Conservation (phyloP, 2,329 filamentous ascomycete species). For the Ophiocordyceps sinensis region DNA sequence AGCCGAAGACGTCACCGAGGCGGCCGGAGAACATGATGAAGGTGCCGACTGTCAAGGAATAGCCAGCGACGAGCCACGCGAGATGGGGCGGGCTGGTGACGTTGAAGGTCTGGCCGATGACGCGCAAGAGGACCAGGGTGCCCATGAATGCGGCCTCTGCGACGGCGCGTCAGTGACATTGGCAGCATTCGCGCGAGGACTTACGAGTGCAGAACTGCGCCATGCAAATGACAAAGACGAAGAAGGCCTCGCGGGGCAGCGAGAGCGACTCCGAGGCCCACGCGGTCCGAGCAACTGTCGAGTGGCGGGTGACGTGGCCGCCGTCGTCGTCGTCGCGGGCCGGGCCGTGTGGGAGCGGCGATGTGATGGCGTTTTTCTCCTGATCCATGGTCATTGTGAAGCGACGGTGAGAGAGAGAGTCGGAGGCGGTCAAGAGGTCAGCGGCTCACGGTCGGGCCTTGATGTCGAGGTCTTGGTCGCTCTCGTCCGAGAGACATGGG, state of each 20-base stretch:
- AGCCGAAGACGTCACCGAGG: slow-evolving; percentile 42
- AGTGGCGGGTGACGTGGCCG: no score
- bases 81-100: slow-evolving; percentile 27
- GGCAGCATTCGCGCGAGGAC: background rate
- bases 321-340: no score
- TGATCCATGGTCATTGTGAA: no score
- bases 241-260: slow-evolving; percentile 16
- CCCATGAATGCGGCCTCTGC: slow-evolving; percentile 19
- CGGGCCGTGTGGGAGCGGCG: no score
- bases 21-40: slow-evolving; percentile 44
- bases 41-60: slow-evolving; percentile 38
- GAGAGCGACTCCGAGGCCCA: slow-evolving; percentile 12
- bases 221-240: slow-evolving; percentile 28
- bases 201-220: slow-evolving; percentile 26
- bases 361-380: no score
- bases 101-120: slow-evolving; percentile 32
- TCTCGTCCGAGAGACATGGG: no score
- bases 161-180: background rate
- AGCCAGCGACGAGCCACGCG: slow-evolving; percentile 43
- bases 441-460: no score
- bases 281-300: no score
- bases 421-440: no score
- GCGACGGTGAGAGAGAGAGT: no score
- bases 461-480: no score
- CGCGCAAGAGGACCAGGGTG: slow-evolving; percentile 29